phyloP scores from a whole-genome alignment of 2,329 filamentous ascomycete species.

The Arthrobotrys conoides region DNA sequence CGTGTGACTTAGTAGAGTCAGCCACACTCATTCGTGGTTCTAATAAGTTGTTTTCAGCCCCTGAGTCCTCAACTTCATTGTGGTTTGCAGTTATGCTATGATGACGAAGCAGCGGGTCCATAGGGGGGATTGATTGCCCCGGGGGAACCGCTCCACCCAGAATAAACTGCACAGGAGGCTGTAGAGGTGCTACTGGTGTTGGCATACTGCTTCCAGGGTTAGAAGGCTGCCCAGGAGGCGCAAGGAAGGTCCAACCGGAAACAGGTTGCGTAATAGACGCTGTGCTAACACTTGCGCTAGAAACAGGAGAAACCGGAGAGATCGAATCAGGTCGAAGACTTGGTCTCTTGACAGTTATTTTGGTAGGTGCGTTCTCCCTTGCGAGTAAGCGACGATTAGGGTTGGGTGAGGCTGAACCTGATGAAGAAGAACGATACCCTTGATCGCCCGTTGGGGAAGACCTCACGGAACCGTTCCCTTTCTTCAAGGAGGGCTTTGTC shows the following conservation, averaged over 20 bases:
- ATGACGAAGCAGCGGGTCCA: conserved; percentile 10
- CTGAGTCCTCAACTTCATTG: neutral
- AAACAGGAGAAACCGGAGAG: neutral
- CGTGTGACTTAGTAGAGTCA: conserved; percentile 49
- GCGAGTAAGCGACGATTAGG: conserved; percentile 29
- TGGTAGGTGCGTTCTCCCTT: conserved; percentile 28
- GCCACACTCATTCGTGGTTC: conserved; percentile 45
- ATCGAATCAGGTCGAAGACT: conserved; percentile 24
- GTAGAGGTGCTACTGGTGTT: neutral
- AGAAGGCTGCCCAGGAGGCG: conserved; percentile 20
- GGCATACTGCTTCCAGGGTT: conserved; percentile 6
- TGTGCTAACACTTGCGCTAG: conserved; percentile 33
- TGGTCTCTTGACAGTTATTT: conserved; percentile 44
- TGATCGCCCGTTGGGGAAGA: neutral
- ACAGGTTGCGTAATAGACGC: conserved; percentile 33
- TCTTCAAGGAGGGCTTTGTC: conserved; percentile 1
- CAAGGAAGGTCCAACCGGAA: conserved; percentile 39
- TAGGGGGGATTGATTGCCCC: neutral
- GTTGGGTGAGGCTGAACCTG: conserved; percentile 36
- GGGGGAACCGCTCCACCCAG: neutral
- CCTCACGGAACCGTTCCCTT: conserved; percentile 7
- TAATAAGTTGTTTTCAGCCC: neutral
- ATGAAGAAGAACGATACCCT: conserved; percentile 31
- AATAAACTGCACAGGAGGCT: conserved; percentile 6
- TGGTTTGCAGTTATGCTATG: conserved; percentile 32